Conservation (phyloP, 2,329 filamentous ascomycete genomes). For the Bipolaris oryzae region DNA sequence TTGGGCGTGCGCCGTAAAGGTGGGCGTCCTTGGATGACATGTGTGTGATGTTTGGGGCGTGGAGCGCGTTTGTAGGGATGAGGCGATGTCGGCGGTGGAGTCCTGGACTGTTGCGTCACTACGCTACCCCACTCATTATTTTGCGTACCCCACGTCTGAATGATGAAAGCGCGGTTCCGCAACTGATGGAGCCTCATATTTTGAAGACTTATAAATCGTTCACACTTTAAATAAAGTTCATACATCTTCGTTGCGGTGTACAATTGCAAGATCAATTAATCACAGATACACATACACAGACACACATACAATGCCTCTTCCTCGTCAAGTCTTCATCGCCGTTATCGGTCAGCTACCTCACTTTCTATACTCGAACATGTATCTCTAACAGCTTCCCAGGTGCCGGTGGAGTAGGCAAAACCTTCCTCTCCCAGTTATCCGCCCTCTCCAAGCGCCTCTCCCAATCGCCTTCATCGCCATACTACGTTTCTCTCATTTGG, state of each 20-base stretch:
- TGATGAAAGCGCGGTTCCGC: constrained; percentile 16
- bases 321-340: constrained; percentile 55
- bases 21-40: constrained; percentile 61
- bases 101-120: constrained; percentile 26
- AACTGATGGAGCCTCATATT: constrained; percentile 1
- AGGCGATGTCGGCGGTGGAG: constrained; percentile 36
- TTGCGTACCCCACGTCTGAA: constrained; percentile 23
- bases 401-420: constrained; percentile 89
- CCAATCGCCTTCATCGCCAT: constrained; percentile 60
- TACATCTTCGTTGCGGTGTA: background rate
- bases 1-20: constrained; percentile 78
- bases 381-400: constrained; percentile 58
- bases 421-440: constrained; percentile 83
- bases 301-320: constrained; percentile 47
- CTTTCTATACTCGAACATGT: background rate
- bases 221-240: background rate
- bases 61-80: constrained; percentile 14
- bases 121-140: constrained; percentile 28
- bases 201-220: background rate
- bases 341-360: constrained; percentile 49
- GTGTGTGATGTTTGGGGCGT: constrained; percentile 10
- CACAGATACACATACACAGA: background rate
- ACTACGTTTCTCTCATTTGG: constrained; percentile 78
- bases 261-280: constrained; percentile 5
- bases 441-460: constrained; percentile 66